Conservation (phyloP, 2,329 filamentous ascomycete species). For the Claviceps capensis region DNA sequence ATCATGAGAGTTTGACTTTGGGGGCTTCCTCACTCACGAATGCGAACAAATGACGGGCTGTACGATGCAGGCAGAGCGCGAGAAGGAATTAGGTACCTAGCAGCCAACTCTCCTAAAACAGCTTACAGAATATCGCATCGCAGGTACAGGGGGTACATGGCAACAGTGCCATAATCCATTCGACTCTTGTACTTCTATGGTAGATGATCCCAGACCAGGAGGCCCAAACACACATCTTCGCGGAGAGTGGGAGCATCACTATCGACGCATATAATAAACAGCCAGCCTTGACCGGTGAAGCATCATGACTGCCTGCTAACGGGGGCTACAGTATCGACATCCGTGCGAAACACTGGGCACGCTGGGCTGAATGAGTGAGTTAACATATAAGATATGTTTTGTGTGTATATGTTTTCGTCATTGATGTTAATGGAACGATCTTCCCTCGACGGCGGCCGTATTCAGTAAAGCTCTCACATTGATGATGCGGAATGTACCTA, state of each 20-base stretch:
- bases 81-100: no score
- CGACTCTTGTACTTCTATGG: no score
- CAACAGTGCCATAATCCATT: no score
- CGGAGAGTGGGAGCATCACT: background rate
- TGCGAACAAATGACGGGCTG: no score
- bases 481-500: constrained; percentile 27
- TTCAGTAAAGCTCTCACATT: constrained; percentile 52
- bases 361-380: background rate
- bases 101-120: no score
- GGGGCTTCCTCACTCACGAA: no score
- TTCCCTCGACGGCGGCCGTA: constrained; percentile 38
- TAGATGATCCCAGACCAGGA: background rate
- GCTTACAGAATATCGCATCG: no score
- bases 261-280: background rate
- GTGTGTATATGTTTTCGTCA: constrained; percentile 16
- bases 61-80: no score
- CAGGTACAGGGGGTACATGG: no score
- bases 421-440: constrained; percentile 43
- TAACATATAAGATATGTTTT: background rate
- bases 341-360: background rate
- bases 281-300: background rate
- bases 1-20: background rate
- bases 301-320: background rate
- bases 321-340: background rate
- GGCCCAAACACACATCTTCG: background rate